Conservation (phyloP, 345 rosid genomes). For the Citrus sp. region DNA sequence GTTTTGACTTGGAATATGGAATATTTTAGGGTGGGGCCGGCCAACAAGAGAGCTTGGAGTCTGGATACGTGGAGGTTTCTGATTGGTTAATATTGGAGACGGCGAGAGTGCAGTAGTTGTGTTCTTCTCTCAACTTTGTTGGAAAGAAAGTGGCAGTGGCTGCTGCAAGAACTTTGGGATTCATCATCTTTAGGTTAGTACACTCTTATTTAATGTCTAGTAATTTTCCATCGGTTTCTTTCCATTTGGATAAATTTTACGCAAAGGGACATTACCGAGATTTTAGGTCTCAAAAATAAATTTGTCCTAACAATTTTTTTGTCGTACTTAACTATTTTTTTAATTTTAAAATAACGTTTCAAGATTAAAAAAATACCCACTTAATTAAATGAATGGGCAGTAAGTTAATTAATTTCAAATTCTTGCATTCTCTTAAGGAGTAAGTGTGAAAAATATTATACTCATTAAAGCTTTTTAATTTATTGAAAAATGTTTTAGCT, state of each 20-base stretch:
- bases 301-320: too few species aligned
- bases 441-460: too few species aligned
- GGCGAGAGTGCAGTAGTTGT: too few species aligned
- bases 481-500: too few species aligned
- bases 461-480: too few species aligned
- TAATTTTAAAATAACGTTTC: not conserved
- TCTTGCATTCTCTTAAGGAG: too few species aligned
- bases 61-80: not conserved
- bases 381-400: not conserved
- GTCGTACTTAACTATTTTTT: not conserved
- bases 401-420: not conserved
- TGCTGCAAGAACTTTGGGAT: not conserved
- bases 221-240: too few species aligned
- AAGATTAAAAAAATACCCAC: too few species aligned
- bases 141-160: not conserved
- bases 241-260: too few species aligned
- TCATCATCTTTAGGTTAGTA: not conserved
- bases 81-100: not conserved
- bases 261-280: too few species aligned
- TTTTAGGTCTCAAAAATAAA: too few species aligned
- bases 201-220: not conserved
- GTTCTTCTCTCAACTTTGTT: not conserved
- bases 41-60: not conserved
- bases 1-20: not conserved
- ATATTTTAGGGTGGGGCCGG: not conserved